Percentiles rank a stretch among this genome's conserved stretches.
Evolutionary conservation across 1,284 basidiomycete genomes (phyloP).

Genomic region (Chalciporus piperatoides): DNA sequence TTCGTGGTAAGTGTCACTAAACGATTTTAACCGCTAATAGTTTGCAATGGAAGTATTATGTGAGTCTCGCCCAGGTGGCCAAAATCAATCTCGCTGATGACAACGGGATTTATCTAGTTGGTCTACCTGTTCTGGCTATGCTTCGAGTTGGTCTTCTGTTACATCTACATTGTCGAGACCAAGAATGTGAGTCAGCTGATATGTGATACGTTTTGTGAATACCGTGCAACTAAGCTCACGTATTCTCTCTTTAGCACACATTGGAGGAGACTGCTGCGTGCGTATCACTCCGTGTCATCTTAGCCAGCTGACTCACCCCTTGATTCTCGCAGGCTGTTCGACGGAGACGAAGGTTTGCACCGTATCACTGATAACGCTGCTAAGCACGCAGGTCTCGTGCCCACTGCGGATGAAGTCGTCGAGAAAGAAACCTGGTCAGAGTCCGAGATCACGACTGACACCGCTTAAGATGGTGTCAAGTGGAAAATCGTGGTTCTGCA

Average conservation of each 20-base stretch:
- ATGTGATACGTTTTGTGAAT: neutral
- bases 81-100: neutral
- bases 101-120: neutral
- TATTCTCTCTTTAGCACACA: conserved; percentile 8
- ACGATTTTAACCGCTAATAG: neutral
- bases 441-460: neutral
- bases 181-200: neutral
- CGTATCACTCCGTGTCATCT: neutral
- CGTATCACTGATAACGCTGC: neutral
- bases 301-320: neutral
- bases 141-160: neutral
- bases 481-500: too few relatives aligned
- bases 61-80: neutral
- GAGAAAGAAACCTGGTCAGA: neutral
- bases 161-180: neutral
- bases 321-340: neutral
- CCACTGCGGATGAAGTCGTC: neutral
- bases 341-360: neutral
- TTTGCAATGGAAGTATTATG: neutral
- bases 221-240: neutral
- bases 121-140: neutral
- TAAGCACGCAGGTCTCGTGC: neutral
- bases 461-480: neutral
- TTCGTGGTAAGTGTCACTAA: neutral
- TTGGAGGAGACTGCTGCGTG: conserved; percentile 13